Base-by-base conservation (phyloP, 164 flowering plant species). In the Kingdonia uniflora region DNA sequence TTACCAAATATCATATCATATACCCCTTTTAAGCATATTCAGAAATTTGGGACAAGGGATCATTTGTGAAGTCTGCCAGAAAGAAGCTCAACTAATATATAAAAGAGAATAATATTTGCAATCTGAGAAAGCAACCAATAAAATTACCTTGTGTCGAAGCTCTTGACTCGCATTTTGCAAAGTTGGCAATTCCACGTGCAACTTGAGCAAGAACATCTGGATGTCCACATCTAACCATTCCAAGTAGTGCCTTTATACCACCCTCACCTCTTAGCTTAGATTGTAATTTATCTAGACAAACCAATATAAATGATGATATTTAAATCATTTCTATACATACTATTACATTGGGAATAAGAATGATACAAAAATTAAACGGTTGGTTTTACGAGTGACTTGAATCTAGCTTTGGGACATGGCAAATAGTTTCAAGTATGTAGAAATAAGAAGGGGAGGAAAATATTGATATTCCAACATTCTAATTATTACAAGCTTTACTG, bases 81-180 rank as follows among this genome's bases (percentile, higher is more conserved):
- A 41, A 16, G 2, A 15, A 44, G 48, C 11, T 44, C 2, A 2
- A 14, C 44, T 5, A 19, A 5, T 17, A 44, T 44, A 2, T 22
- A 5, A 47, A 7, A 29, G 4, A 29, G 35, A 8, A 4, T 29
- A 29, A 29, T 4, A 29, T 29, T 29, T n/a, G n/a, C n/a, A n/a
- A 29, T 29, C 37, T 37, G 11, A 50, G 20, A 50, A 50, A 12
- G 14, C n/a, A n/a, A 12, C 19, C 13, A 21, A 1, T n/a, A 29
- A 22, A 44, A 39, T 52, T 69, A 88, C 99, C 96, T 75, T 88
- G 91, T 61, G 80, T 69, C 42, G 81, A 80, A 54, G 88, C 80
- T 68, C 94, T 77, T 29, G 99, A 92, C 65, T 92, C 99, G 52
- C 95, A 92, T 64, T 88, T 88, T n/a, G 99, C 99, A 54, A 92